Percentiles rank a stretch among this genome's conserved stretches.
Conservation (phyloP, 805 yeast genomes). For the Maudiozyma barnettii region DNA sequence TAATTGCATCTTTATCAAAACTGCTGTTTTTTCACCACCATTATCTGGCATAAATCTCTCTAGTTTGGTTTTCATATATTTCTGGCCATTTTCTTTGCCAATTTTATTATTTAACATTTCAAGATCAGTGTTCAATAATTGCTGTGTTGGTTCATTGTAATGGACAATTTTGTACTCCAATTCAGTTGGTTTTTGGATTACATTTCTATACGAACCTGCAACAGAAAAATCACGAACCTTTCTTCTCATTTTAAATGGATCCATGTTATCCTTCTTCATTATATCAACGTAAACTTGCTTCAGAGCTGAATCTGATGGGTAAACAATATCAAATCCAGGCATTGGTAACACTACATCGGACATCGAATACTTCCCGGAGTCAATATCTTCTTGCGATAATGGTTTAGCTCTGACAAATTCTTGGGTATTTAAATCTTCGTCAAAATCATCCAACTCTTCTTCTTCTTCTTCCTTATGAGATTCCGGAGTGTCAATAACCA, state of each 20-base stretch:
- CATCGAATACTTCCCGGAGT: slow-evolving; percentile 47
- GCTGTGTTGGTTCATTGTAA: slow-evolving; percentile 57
- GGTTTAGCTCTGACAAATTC: slow-evolving; percentile 58
- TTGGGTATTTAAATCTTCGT: slow-evolving; percentile 59
- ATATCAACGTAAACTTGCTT: slow-evolving; percentile 52
- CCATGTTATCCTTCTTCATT: slow-evolving; percentile 75
- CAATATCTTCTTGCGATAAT: slow-evolving; percentile 65
- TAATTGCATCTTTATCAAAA: slow-evolving; percentile 64
- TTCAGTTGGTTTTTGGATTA: slow-evolving; percentile 56
- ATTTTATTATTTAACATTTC: slow-evolving; percentile 38
- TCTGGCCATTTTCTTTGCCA: slow-evolving; percentile 26
- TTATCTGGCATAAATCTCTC: slow-evolving; percentile 30
- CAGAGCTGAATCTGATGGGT: slow-evolving; percentile 62
- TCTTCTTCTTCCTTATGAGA: slow-evolving; percentile 22
- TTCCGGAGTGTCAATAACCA: slow-evolving; percentile 39
- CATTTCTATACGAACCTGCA: slow-evolving; percentile 77
- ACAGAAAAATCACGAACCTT: slow-evolving; percentile 81
- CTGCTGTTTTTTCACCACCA: slow-evolving; percentile 49
- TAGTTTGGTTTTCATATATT: slow-evolving; percentile 23
- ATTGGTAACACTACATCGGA: slow-evolving; percentile 89
- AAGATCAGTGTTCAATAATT: slow-evolving; percentile 71
- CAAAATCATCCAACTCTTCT: slow-evolving; percentile 43
- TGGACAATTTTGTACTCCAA: slow-evolving; percentile 53
- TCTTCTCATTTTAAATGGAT: slow-evolving; percentile 78
- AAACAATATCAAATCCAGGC: slow-evolving; percentile 88